Evolutionary conservation across 2,329 filamentous ascomycete species (phyloP).

Genomic region (Colletotrichum cordylinicola): DNA sequence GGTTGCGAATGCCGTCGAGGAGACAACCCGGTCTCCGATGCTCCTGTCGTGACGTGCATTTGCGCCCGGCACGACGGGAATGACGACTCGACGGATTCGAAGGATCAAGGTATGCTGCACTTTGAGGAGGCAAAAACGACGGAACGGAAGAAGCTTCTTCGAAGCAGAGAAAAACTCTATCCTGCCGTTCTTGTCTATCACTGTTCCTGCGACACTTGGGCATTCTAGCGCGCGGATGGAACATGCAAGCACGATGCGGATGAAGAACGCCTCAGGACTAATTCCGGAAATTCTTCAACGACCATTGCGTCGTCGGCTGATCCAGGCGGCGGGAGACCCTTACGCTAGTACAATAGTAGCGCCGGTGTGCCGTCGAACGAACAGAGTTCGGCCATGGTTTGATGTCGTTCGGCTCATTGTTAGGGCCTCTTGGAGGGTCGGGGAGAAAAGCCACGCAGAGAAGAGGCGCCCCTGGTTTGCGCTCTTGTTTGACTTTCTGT

Average conservation of each 20-base stretch:
- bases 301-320: not conserved
- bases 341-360: not conserved
- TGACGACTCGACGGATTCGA: not conserved
- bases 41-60: not conserved
- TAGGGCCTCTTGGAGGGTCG: not conserved
- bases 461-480: not conserved
- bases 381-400: slow-evolving; percentile 16
- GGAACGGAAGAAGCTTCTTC: not conserved
- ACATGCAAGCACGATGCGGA: not conserved
- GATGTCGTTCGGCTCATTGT: not conserved
- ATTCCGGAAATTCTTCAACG: not conserved
- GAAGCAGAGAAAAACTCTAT: not conserved
- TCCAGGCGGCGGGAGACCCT: not conserved
- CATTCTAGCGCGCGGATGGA: not conserved
- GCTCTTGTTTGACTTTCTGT: not conserved
- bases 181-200: not conserved
- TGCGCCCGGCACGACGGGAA: not conserved
- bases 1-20: not conserved
- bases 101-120: not conserved
- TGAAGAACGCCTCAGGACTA: not conserved
- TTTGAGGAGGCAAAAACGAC: not conserved
- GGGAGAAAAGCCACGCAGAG: not conserved
- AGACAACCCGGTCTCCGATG: not conserved
- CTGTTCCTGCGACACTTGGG: not conserved
- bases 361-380: not conserved